Conservation (phyloP, 2,329 filamentous ascomycete species). For the Aureobasidium sp. region DNA sequence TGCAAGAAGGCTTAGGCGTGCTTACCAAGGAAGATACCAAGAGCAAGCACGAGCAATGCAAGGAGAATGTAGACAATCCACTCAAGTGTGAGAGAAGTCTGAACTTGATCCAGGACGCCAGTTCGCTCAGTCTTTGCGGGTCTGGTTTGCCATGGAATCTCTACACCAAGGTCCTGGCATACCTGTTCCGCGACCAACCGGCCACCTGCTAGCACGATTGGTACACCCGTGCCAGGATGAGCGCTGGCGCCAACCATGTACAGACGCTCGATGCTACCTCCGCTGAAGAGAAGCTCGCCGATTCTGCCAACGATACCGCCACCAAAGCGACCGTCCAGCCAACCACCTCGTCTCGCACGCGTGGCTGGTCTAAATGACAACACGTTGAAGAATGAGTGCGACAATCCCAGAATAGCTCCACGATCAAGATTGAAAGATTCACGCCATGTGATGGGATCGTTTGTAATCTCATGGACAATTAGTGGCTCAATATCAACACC, state of each 20-base stretch:
- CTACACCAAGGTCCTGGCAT: constrained; percentile 33
- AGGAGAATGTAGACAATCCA: constrained; percentile 11
- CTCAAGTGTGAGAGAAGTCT: neutral
- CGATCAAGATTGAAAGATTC: constrained; percentile 65
- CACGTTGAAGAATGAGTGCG: constrained; percentile 68
- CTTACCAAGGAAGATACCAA: constrained; percentile 7
- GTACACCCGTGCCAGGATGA: constrained; percentile 69
- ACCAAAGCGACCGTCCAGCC: constrained; percentile 21
- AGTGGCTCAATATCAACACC: constrained; percentile 45
- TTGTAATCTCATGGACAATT: constrained; percentile 56
- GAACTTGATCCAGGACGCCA: constrained; percentile 6
- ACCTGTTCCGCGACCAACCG: constrained; percentile 55
- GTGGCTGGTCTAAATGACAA: constrained; percentile 59
- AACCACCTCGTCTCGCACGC: constrained; percentile 44
- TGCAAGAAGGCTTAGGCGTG: neutral
- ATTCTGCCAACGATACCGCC: constrained; percentile 15
- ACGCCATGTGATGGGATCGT: constrained; percentile 61
- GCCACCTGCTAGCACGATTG: constrained; percentile 63
- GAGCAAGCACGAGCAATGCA: neutral
- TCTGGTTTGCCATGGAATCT: constrained; percentile 34
- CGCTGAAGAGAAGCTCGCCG: constrained; percentile 19
- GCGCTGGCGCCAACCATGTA: constrained; percentile 72
- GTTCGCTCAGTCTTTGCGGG: constrained; percentile 1
- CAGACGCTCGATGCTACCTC: constrained; percentile 40
- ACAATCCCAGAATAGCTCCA: constrained; percentile 65